Evolutionary conservation across 768 basidiomycete species (phyloP).

Genomic region (Arthromyces matolae): DNA sequence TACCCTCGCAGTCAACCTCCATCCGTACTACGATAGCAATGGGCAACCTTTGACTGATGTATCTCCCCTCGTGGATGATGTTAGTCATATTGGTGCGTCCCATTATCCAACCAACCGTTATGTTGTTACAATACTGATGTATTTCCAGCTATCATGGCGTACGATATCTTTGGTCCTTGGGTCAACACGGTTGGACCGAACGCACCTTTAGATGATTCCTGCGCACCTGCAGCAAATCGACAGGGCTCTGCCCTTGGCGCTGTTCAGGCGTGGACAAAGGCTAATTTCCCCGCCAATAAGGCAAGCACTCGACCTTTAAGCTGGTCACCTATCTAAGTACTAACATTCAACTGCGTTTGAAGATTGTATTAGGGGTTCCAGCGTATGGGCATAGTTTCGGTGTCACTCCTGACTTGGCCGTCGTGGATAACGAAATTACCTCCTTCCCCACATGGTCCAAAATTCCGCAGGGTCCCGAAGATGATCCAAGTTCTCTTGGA

Average conservation of each 20-base stretch:
- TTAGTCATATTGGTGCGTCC: slow-evolving; percentile 47
- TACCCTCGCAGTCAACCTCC: slow-evolving; percentile 40
- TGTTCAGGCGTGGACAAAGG: slow-evolving; percentile 65
- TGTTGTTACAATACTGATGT: too few species aligned
- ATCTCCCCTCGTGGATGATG: slow-evolving; percentile 62
- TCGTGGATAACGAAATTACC: slow-evolving; percentile 28
- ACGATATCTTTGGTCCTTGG: slow-evolving; percentile 49
- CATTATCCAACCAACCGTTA: too few species aligned
- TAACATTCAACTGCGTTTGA: neutral
- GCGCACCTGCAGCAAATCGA: slow-evolving; percentile 52
- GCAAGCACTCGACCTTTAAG: too few species aligned
- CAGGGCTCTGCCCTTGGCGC: slow-evolving; percentile 72
- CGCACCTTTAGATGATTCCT: slow-evolving; percentile 74
- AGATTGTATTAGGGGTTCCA: slow-evolving; percentile 77
- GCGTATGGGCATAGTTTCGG: slow-evolving; percentile 75
- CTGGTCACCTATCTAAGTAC: too few species aligned
- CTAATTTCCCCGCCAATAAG: slow-evolving; percentile 64
- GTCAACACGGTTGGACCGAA: slow-evolving; percentile 68
- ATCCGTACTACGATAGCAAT: slow-evolving; percentile 42
- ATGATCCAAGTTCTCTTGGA: too few species aligned
- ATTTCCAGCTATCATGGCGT: slow-evolving; percentile 64
- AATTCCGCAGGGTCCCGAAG: too few species aligned
- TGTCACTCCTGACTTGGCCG: slow-evolving; percentile 38
- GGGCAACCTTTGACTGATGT: slow-evolving; percentile 67
- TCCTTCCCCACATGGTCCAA: too few species aligned